Percentiles rank a stretch among this genome's conserved stretches.
Conservation (phyloP, 139 green algal species). For the Pleodorina starrii region DNA sequence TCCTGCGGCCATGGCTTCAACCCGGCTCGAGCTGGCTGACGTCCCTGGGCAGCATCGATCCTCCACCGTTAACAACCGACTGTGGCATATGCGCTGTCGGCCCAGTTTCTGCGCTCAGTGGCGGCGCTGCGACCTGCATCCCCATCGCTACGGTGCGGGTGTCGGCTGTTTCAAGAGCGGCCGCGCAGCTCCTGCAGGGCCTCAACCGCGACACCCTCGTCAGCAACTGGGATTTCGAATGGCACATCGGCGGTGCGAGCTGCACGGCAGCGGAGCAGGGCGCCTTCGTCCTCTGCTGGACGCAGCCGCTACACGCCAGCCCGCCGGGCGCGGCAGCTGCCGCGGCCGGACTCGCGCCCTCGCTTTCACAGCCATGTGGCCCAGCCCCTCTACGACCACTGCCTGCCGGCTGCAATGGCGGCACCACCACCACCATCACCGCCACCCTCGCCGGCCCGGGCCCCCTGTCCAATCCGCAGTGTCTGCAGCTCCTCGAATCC, state of each 20-base stretch:
- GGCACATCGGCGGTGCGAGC: background rate
- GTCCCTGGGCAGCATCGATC: background rate
- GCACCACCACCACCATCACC: too few relatives aligned
- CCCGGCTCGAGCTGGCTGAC: background rate
- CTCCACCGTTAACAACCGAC: background rate
- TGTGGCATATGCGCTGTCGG: slow-evolving; percentile 15
- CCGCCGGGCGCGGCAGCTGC: background rate
- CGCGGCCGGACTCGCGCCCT: background rate
- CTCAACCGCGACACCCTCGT: background rate
- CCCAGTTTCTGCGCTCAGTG: background rate
- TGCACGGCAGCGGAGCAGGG: slow-evolving; percentile 10
- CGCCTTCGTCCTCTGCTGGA: slow-evolving; percentile 19
- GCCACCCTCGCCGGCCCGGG: too few relatives aligned
- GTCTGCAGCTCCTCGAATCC: too few relatives aligned
- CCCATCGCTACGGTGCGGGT: slow-evolving; percentile 2
- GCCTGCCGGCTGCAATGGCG: too few relatives aligned
- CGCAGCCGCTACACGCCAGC: background rate
- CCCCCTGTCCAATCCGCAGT: too few relatives aligned
- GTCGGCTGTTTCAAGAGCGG: background rate
- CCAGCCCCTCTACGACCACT: too few relatives aligned
- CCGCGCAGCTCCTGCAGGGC: background rate
- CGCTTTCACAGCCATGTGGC: too few relatives aligned
- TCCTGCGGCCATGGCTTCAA: background rate
- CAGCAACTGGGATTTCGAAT: background rate
- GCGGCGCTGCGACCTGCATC: background rate